Conservation (phyloP, 2,329 filamentous ascomycete genomes). For the Clathrospora elynae region DNA sequence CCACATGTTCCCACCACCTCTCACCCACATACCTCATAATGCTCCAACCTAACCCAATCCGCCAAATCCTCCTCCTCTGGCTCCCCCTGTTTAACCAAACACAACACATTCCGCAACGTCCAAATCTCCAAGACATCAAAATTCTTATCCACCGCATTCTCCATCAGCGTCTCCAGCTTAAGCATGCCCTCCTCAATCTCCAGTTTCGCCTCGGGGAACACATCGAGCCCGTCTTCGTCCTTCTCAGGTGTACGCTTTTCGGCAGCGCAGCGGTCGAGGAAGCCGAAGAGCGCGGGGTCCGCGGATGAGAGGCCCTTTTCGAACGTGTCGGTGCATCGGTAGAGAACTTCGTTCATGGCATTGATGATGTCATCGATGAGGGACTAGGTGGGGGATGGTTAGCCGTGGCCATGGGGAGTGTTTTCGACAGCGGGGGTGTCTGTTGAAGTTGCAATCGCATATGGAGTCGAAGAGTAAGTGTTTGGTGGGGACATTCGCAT, state of each 20-base stretch:
- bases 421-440: no score
- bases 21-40: constrained; percentile 71
- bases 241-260: constrained; percentile 53
- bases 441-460: no score
- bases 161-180: constrained; percentile 57
- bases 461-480: no score
- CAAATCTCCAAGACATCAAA: constrained; percentile 70
- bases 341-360: constrained; percentile 89
- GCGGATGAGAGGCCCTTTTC: constrained; percentile 79
- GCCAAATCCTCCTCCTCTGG: constrained; percentile 60
- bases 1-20: neutral
- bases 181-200: constrained; percentile 82
- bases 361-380: constrained; percentile 99
- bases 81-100: constrained; percentile 61
- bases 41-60: constrained; percentile 78
- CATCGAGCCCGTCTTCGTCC: constrained; percentile 47
- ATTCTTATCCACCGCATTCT: constrained; percentile 57
- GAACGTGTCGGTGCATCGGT: constrained; percentile 84
- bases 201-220: constrained; percentile 58
- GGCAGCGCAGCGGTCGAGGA: constrained; percentile 59
- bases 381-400: constrained; percentile 65
- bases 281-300: constrained; percentile 79
- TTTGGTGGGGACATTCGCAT: constrained; percentile 10
- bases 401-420: no score
- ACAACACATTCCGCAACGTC: constrained; percentile 75